Percentiles rank a stretch among this genome's conserved stretches.
Conservation (phyloP, 345 rosid species). For the Camelina hispida region DNA sequence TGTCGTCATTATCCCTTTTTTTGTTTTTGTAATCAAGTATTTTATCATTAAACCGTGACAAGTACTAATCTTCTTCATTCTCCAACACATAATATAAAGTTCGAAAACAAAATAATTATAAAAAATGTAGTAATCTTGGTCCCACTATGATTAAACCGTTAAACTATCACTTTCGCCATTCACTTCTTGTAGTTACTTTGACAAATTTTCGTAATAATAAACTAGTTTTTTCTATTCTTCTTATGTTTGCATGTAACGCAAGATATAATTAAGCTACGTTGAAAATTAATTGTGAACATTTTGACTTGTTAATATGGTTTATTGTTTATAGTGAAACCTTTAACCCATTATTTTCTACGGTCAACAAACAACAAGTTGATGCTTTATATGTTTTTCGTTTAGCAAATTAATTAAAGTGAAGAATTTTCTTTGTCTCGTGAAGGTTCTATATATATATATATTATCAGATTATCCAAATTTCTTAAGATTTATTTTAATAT, state of each 20-base stretch:
- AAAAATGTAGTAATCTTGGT: constrained; percentile 5
- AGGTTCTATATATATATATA: background rate
- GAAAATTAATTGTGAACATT: constrained; percentile 8
- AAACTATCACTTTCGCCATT: constrained; percentile 36
- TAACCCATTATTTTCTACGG: background rate
- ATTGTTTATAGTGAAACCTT: constrained; percentile 19
- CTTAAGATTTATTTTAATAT: background rate
- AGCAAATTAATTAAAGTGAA: constrained; percentile 7
- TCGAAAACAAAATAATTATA: background rate
- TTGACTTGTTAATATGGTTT: constrained; percentile 7
- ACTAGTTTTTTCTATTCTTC: background rate
- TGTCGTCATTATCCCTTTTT: constrained; percentile 18
- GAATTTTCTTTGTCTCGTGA: background rate
- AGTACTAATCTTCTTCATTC: constrained; percentile 14
- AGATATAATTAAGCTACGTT: background rate
- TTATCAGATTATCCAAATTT: background rate
- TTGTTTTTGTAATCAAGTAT: constrained; percentile 15
- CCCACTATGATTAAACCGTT: constrained; percentile 33
- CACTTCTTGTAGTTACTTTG: background rate
- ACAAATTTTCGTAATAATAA: background rate
- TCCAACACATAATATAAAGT: constrained; percentile 19
- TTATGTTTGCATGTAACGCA: background rate
- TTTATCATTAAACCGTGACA: constrained; percentile 26
- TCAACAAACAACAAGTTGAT: constrained; percentile 30
- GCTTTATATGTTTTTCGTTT: background rate